Conservation (phyloP, 2,329 filamentous ascomycete species). For the Aspergillus novoparasiticus region DNA sequence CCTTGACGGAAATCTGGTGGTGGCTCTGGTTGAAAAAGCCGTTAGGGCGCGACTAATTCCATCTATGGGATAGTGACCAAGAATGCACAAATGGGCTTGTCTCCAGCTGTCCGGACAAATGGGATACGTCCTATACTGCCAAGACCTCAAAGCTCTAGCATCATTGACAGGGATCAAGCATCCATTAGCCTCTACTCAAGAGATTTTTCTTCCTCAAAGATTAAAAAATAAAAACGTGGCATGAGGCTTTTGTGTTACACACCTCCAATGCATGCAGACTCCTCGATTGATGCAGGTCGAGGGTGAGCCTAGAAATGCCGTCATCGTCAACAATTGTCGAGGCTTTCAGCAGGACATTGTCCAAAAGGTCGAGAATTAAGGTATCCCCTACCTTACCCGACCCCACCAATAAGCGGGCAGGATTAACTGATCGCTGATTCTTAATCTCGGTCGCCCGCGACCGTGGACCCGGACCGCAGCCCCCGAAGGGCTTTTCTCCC, state of each 20-base stretch:
- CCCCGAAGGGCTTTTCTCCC: constrained; percentile 11
- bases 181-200: background rate
- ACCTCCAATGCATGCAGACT: constrained; percentile 11
- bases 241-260: constrained; percentile 17
- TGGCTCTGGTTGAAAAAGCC: background rate
- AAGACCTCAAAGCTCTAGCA: background rate
- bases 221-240: constrained; percentile 11
- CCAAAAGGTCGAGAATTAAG: background rate
- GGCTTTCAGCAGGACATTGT: background rate
- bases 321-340: background rate
- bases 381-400: constrained; percentile 2
- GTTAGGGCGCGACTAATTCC: background rate
- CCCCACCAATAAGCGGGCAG: background rate
- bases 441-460: constrained; percentile 11
- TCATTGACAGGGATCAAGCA: constrained; percentile 2
- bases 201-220: background rate
- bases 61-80: background rate
- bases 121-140: background rate
- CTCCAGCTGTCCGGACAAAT: constrained; percentile 1
- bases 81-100: background rate
- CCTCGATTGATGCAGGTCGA: constrained; percentile 15
- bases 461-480: constrained; percentile 14
- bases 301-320: background rate
- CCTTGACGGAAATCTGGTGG: background rate
- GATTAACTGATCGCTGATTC: background rate